These are phyloP conservation scores for Hypoxylon sp. DNA, from an alignment of 2,329 filamentous ascomycete species.

Conservation along the genomic window DNA sequence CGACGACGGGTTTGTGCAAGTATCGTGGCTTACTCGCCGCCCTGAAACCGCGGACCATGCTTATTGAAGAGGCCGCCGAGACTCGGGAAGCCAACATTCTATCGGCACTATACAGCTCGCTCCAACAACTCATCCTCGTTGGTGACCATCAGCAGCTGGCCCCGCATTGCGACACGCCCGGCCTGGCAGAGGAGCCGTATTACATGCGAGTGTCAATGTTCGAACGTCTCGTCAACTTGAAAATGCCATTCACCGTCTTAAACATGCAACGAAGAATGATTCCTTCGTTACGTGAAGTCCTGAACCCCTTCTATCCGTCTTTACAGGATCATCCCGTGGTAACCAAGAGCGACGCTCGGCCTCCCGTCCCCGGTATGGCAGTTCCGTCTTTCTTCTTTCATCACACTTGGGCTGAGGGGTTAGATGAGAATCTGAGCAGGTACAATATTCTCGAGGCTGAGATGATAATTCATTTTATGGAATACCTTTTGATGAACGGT, in stretches of 20 bases:
- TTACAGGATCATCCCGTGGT: slow-evolving; percentile 63
- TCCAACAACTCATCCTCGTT: slow-evolving; percentile 71
- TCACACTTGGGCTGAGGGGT: slow-evolving; percentile 75
- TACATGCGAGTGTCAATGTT: slow-evolving; percentile 83
- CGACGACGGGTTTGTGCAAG: slow-evolving; percentile 85
- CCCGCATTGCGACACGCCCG: slow-evolving; percentile 74
- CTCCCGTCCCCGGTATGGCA: slow-evolving; percentile 64
- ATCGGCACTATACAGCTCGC: slow-evolving; percentile 65
- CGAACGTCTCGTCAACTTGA: slow-evolving; percentile 79
- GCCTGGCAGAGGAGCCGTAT: slow-evolving; percentile 73
- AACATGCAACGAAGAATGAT: slow-evolving; percentile 75
- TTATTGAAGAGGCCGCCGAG: slow-evolving; percentile 87
- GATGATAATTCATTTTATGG: slow-evolving; percentile 81
- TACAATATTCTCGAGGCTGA: slow-evolving; percentile 79
- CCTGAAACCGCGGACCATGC: slow-evolving; percentile 75
- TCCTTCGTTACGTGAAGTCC: slow-evolving; percentile 60
- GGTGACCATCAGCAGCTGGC: slow-evolving; percentile 87
- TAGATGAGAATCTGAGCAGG: slow-evolving; percentile 74
- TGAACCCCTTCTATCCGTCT: slow-evolving; percentile 64
- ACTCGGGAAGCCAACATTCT: slow-evolving; percentile 75
- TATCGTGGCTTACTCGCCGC: slow-evolving; percentile 79
- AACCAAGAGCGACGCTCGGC: slow-evolving; percentile 52
- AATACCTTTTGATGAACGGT: slow-evolving; percentile 80
- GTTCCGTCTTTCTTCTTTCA: slow-evolving; percentile 59
- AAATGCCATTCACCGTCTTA: slow-evolving; percentile 74